These are phyloP conservation scores for Orbilia oligospora DNA, from an alignment of 2,329 filamentous ascomycete species.

Conservation along the genomic window DNA sequence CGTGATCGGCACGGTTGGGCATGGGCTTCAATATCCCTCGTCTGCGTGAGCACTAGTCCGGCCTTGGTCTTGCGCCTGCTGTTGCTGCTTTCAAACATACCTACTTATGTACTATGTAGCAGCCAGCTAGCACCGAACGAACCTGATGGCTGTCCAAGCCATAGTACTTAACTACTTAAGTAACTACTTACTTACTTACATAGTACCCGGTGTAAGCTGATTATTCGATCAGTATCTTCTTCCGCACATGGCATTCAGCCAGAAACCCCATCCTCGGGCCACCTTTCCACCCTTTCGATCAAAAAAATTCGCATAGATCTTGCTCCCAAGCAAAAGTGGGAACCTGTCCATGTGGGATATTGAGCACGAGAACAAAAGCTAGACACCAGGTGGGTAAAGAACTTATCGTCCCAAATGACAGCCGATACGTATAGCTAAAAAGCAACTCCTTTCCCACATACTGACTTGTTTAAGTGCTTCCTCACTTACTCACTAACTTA, in stretches of 20 bases:
- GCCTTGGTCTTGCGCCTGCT: conserved; percentile 6
- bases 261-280: conserved; percentile 36
- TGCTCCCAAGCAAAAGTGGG: conserved; percentile 3
- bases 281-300: conserved; percentile 25
- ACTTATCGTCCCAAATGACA: conserved; percentile 29
- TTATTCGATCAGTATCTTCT: conserved; percentile 29
- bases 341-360: conserved; percentile 40
- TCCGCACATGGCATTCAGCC: conserved; percentile 48
- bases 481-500: too few species aligned
- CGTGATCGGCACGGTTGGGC: conserved; percentile 41
- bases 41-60: conserved; percentile 52
- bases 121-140: conserved; percentile 12
- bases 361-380: conserved; percentile 38
- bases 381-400: conserved; percentile 21
- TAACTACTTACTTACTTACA: too few species aligned
- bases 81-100: conserved; percentile 20
- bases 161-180: neutral
- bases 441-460: conserved; percentile 16
- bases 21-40: conserved; percentile 51
- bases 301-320: conserved; percentile 19
- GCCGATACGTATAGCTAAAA: conserved; percentile 24
- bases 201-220: conserved; percentile 20
- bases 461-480: too few species aligned
- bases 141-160: conserved; percentile 8
- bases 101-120: too few species aligned